phyloP scores from a whole-genome alignment of 1,284 basidiomycete genomes.

The Erythrobasidium hasegawianum region DNA sequence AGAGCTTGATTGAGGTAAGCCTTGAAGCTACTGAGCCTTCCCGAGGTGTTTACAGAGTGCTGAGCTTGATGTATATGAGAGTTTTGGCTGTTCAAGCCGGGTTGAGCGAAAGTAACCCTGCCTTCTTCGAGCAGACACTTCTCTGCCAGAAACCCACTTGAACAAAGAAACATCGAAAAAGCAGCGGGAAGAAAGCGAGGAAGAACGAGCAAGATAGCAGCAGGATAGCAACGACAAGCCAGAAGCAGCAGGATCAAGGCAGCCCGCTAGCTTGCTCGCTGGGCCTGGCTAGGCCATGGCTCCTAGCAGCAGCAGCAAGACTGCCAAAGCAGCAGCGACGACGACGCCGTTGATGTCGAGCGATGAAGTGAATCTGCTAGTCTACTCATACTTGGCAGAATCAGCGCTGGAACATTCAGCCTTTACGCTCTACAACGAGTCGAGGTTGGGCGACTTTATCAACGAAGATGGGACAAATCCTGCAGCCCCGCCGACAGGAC shows the following conservation, averaged over 20 bases:
- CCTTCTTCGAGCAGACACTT: too few relatives aligned
- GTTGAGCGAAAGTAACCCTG: too few relatives aligned
- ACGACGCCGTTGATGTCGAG: constrained; percentile 57
- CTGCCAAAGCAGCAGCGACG: not conserved
- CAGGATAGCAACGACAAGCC: not conserved
- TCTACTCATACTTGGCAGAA: constrained; percentile 65
- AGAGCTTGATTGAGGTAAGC: too few relatives aligned
- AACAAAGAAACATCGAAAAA: not conserved
- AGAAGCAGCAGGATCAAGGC: too few relatives aligned
- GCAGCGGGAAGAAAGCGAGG: not conserved
- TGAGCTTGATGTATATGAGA: too few relatives aligned
- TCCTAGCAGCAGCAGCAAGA: not conserved
- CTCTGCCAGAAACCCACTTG: not conserved
- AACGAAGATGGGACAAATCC: constrained; percentile 26
- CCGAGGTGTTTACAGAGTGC: too few relatives aligned
- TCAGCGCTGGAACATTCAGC: constrained; percentile 72
- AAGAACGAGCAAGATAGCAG: not conserved
- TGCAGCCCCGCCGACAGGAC: constrained; percentile 63
- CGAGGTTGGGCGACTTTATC: constrained; percentile 56
- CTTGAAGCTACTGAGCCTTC: too few relatives aligned
- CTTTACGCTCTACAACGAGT: constrained; percentile 67
- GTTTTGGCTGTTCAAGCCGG: too few relatives aligned
- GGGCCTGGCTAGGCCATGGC: constrained; percentile 5
- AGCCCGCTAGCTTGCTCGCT: not conserved
- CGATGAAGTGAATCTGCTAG: constrained; percentile 76